Evolutionary conservation across 2,329 filamentous ascomycete genomes (phyloP), one percentile per base, ranked within the genome.

Genomic region (Ophioceras dolichostomum): DNA sequence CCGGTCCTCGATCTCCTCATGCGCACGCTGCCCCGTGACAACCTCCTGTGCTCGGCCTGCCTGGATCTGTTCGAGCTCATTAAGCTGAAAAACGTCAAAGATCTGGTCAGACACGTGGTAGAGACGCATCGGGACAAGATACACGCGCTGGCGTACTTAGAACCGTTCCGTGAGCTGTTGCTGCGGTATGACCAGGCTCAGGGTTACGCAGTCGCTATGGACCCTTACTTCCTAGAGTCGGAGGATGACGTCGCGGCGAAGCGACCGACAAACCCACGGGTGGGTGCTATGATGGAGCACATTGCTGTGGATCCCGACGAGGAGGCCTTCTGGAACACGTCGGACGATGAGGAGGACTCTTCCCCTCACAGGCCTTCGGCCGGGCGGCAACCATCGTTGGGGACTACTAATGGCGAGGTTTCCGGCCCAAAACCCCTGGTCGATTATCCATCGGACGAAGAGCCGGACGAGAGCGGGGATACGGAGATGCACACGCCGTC

Each of bases 1-100:
- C 83, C 87, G 1, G 83, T 96, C 24, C 66, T 98, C 12, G 76
- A 91, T 46, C 79, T 95, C 27, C 72, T 96, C 24, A 73, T 82
- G 39, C 76, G 83, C 46, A 91, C 86, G 0, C 82, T 95, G 73
- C 85, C 88, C 1, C 76, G 87, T 30, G 89, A 98, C 57, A 96
- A 95, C 48, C 68, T 98, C 3, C 69, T 96, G 22, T 93, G 91
- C 56, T 96, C 89, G 1, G 89, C 88, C 8, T 94, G 86, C 49
- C 68, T 96, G 9, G 91, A 98, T 52, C 73, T 98, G 31, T 96
- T 98, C 46, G 87, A 94, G 50, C 87, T 81, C 51, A 83, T 96
- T 49, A 86, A 80, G 54, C 78, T 79, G 52, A 84, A 93, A 49
- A 78, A 78, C 39, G 70, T 88, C 49, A 93, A 87, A 55, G 76